Base-by-base conservation (phyloP, 441 rosid genomes). In the Pelargonium exstipulatum region DNA sequence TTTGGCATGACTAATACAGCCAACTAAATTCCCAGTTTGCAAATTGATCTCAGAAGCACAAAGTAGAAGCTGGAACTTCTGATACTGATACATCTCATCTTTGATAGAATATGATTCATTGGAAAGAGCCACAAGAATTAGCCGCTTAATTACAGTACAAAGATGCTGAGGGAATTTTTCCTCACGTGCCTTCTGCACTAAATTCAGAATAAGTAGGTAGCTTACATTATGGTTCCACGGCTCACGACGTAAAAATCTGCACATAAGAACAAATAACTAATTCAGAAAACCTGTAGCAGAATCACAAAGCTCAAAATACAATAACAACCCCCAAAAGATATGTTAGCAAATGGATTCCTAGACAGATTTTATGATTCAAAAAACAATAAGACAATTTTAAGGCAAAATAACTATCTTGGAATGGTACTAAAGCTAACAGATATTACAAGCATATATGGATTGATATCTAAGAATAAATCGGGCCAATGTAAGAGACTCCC, bases 141-240 rank as follows among this genome's bases (percentile, higher is more conserved):
- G 84, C 72, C 89, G 81, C 67, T 83, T 75, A 72, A 92, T 79
- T 49, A 75, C 71, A 37, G 57, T 71, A 65, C 92, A 87, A 18
- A 85, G 88, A 66, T 84, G 86, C 42, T 43, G 71, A 77, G 97
- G 95, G 74, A 86, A 92, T 77, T 88, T 88, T 84, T 90, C 95
- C 76, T 90, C 99, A 45, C 90, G 86, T 16, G 96, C 97, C 83
- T 84, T 90, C 78, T 92, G 99, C 18, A 87, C 45, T 58, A 95
- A 88, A 81, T 86, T 90, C 74, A 90, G 87, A 73, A 88, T 80
- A 61, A 95, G 90, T 83, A 92, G 80, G 81, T 88, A 95, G 80
- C 81, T 79, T 16, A 77, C 79, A 68, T 72, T 76, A 73, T 68
- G 78, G 84, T 90, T 89, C 97, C 97, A 90, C 58, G 97, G 99